Evolutionary conservation across 2,329 filamentous ascomycete species (phyloP).

Genomic region (Didymella pinodella): DNA sequence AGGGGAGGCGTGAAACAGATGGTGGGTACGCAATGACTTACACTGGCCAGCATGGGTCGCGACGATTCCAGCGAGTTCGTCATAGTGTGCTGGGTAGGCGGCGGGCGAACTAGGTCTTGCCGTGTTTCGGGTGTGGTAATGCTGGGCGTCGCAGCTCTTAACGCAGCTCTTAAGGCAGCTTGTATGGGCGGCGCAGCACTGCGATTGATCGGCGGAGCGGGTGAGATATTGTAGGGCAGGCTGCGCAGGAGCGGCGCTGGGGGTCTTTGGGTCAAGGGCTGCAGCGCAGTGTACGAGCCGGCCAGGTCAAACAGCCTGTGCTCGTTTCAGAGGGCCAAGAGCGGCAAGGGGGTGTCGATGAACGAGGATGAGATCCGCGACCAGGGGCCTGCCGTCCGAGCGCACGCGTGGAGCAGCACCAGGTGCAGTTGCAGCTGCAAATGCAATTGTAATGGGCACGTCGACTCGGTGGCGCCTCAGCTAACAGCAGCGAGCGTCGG

Average conservation of each 20-base stretch:
- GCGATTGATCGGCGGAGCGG: conserved; percentile 11
- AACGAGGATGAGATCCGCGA: conserved; percentile 27
- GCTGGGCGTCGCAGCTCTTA: not conserved
- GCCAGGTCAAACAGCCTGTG: conserved; percentile 28
- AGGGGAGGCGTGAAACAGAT: conserved; percentile 42
- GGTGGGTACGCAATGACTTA: conserved; percentile 45
- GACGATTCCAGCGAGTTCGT: conserved; percentile 52
- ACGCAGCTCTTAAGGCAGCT: not conserved
- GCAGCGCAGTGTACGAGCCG: conserved; percentile 13
- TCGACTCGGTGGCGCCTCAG: conserved; percentile 1
- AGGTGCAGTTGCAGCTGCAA: conserved; percentile 7
- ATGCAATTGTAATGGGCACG: conserved; percentile 1
- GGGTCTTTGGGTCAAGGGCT: conserved; percentile 13
- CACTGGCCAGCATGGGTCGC: conserved; percentile 52
- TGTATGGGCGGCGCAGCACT: conserved; percentile 5
- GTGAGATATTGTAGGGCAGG: conserved; percentile 9
- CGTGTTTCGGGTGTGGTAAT: conserved; percentile 19
- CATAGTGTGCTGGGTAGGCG: conserved; percentile 36
- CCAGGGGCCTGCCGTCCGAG: conserved; percentile 24
- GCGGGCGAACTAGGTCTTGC: conserved; percentile 10
- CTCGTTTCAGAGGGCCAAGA: conserved; percentile 35
- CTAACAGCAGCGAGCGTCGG: conserved; percentile 5
- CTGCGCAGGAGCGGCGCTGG: conserved; percentile 4
- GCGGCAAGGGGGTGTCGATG: conserved; percentile 35
- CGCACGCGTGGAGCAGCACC: conserved; percentile 11